phyloP scores from a whole-genome alignment of 805 yeast genomes.

The Nakazawaea ishiwadae region DNA sequence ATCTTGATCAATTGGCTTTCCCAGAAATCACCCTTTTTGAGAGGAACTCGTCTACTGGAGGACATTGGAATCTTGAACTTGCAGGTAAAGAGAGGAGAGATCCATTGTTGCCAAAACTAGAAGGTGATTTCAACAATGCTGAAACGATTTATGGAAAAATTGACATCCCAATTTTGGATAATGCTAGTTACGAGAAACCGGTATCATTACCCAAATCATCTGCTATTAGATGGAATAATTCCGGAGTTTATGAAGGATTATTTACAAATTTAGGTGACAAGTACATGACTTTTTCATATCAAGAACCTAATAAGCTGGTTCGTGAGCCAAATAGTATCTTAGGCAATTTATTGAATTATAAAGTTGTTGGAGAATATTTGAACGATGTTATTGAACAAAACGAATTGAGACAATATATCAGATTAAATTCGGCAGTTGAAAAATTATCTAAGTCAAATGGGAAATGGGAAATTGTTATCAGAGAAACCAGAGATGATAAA shows the following conservation, averaged over 20 bases:
- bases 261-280: neutral
- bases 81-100: neutral
- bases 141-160: neutral
- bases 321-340: neutral
- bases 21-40: neutral
- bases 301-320: neutral
- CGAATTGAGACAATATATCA: slow-evolving; percentile 26
- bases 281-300: neutral
- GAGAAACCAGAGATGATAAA: neutral
- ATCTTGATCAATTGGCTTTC: neutral
- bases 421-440: slow-evolving; percentile 37
- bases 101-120: neutral
- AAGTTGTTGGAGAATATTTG: neutral
- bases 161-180: neutral
- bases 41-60: neutral
- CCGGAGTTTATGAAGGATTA: neutral
- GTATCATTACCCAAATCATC: too few species aligned
- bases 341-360: neutral
- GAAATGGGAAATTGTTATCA: slow-evolving; percentile 28
- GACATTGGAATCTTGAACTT: neutral
- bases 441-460: slow-evolving; percentile 26
- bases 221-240: neutral
- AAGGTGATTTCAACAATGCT: neutral
- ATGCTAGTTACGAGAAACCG: too few species aligned
- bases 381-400: slow-evolving; percentile 16